Evolutionary conservation across 352 stramenopile genomes (phyloP), one percentile per base, ranked within the genome.

Genomic region (Globisporangium paddicum): DNA sequence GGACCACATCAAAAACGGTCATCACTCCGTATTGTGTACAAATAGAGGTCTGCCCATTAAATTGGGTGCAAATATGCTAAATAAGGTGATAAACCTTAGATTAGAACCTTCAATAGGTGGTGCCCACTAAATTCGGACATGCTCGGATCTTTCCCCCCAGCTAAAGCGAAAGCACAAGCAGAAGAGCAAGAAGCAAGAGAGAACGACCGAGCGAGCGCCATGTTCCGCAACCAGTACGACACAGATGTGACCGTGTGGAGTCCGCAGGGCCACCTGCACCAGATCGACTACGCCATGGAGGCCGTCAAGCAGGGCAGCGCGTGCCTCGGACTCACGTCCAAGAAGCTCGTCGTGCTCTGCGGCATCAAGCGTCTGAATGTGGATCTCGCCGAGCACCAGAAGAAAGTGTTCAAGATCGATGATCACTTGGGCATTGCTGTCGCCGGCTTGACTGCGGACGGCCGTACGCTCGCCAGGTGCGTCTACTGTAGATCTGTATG

Each of bases 191-290:
- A 62, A 14, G 21, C 26, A 44, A 14, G 14, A 37, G 51, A 37
- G 13, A 34, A 18, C 18, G 25, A n/a, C 8, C 9, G 23, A 23
- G 25, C 19, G 40, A 50, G 44, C 35, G 63, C 18, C 30, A 99
- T 99, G 97, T 99, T 99, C 79, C 89, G 96, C 63, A 99, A 99
- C 79, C 93, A 98, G 77, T 99, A 99, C 78, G 97, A 99, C 86
- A 99, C 97, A 60, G 97, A 99, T 77, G 97, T 99, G 71, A 99
- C 97, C 49, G 97, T 99, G 55, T 99, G 96, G 96, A 98, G 88
- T 76, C 97, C 97, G 30, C 96, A 99, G 84, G 97, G 97, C 38
- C 96, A 98, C 69, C 79, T 99, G 46, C 93, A 99, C 72, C 97
- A 99, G 90, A 96, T 99, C 67, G 92, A 99, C 75, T 98, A 98